Evolutionary conservation across 371 early-diverging fungal genomes (phyloP).

Genomic region (Mycotypha africana): DNA sequence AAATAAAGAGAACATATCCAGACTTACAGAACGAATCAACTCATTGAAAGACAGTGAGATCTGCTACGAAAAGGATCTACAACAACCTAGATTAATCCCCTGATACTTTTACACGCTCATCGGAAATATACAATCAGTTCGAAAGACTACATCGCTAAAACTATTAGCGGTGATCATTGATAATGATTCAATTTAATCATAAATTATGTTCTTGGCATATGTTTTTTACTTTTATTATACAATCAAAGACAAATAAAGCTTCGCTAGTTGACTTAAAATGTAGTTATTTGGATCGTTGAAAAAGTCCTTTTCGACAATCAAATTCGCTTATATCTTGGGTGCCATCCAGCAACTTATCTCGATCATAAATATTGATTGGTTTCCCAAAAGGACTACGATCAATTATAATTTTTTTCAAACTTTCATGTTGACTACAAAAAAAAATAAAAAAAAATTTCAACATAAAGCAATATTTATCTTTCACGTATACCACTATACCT

Average conservation of each 20-base stretch:
- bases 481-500: conserved; percentile 5
- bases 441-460: conserved; percentile 1
- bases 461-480: conserved; percentile 7
- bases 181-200: neutral
- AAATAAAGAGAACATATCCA: conserved; percentile 3
- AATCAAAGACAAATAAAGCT: neutral
- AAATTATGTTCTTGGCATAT: neutral
- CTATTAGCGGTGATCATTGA: neutral
- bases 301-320: conserved; percentile 2
- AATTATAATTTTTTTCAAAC: conserved; percentile 5
- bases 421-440: conserved; percentile 7
- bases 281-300: neutral
- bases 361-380: conserved; percentile 1
- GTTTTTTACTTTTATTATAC: neutral
- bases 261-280: neutral
- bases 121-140: neutral
- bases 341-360: neutral
- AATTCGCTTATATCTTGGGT: conserved; percentile 1
- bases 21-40: conserved; percentile 5
- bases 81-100: conserved; percentile 45
- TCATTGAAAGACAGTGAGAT: conserved; percentile 2
- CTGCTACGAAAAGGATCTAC: conserved; percentile 4
- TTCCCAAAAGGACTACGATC: conserved; percentile 8
- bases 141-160: neutral
- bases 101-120: conserved; percentile 4